These are phyloP conservation scores for Raffaelea arxii DNA, from an alignment of 2,329 filamentous ascomycete genomes.

Conservation along the genomic window DNA sequence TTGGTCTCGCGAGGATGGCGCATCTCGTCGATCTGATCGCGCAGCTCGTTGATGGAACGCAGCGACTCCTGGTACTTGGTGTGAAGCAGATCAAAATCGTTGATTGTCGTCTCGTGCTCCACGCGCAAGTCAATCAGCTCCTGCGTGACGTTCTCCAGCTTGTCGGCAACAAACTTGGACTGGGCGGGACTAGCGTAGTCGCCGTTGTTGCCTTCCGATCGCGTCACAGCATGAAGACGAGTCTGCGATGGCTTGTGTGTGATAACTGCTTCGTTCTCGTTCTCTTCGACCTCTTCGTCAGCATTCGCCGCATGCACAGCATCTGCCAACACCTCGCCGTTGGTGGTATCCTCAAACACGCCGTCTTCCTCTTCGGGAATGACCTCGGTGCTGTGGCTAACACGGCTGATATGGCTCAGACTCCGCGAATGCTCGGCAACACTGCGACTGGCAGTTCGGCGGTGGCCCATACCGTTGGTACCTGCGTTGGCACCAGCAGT, in stretches of 20 bases:
- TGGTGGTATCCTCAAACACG: conserved; percentile 17
- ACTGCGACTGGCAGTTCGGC: conserved; percentile 29
- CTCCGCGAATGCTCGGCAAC: conserved; percentile 43
- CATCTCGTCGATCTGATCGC: conserved; percentile 74
- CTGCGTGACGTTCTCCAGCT: conserved; percentile 82
- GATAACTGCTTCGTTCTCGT: background rate
- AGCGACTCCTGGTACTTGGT: conserved; percentile 88
- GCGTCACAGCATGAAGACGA: background rate
- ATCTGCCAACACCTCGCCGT: conserved; percentile 2
- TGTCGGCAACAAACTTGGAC: conserved; percentile 78
- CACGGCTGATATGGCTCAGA: conserved; percentile 43
- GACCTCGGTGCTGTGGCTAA: conserved; percentile 39
- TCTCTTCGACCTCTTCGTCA: background rate
- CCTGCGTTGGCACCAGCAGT: conserved; percentile 23
- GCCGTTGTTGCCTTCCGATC: conserved; percentile 3
- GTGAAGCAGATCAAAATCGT: conserved; percentile 71
- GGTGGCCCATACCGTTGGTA: conserved; percentile 31
- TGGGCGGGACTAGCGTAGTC: conserved; percentile 63
- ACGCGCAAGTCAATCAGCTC: conserved; percentile 85
- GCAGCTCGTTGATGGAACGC: conserved; percentile 70
- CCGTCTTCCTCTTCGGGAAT: conserved; percentile 44
- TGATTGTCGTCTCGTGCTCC: conserved; percentile 77
- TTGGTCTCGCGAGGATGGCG: conserved; percentile 45
- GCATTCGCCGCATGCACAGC: background rate
- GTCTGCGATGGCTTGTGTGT: conserved; percentile 15